A percentile compares a stretch with the other conserved stretches of the same genome.
phyloP scores from a whole-genome alignment of 1,284 basidiomycete species.

The Retiboletus flavoniger region DNA sequence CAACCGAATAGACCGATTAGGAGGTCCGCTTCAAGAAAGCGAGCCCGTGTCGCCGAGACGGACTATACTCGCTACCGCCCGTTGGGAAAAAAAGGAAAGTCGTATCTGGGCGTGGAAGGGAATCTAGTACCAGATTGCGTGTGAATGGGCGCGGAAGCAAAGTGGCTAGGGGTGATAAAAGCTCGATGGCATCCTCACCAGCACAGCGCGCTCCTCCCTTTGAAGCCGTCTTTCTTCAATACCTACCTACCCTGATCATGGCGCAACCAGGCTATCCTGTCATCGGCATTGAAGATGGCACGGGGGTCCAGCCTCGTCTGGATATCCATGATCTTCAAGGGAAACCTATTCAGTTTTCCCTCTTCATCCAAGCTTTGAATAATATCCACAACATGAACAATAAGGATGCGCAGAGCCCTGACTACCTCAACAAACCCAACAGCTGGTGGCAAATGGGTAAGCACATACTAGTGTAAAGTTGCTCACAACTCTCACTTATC shows the following conservation, averaged over 20 bases:
- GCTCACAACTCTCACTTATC: neutral
- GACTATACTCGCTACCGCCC: neutral
- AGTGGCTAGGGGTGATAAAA: conserved; percentile 4
- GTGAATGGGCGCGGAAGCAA: neutral
- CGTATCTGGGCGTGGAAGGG: too few species aligned
- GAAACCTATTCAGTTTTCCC: conserved; percentile 15
- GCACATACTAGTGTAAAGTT: neutral
- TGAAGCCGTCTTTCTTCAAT: neutral
- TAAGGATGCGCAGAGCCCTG: neutral
- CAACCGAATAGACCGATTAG: neutral
- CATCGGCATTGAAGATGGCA: neutral
- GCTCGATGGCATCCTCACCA: neutral
- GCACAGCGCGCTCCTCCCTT: neutral
- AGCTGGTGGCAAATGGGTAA: conserved; percentile 22
- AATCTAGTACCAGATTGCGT: neutral
- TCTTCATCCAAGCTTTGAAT: conserved; percentile 15
- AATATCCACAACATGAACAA: conserved; percentile 9
- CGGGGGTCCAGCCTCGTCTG: conserved; percentile 13
- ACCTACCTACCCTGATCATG: conserved; percentile 4
- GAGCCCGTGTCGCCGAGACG: neutral
- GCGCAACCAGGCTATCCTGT: conserved; percentile 10
- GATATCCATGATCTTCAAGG: conserved; percentile 16
- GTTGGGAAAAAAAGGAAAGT: neutral
- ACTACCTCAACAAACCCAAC: conserved; percentile 15
- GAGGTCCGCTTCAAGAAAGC: neutral